These are phyloP conservation scores for Chlorociboria aeruginascens DNA, from an alignment of 495 filamentous ascomycete genomes.

Conservation along the genomic window DNA sequence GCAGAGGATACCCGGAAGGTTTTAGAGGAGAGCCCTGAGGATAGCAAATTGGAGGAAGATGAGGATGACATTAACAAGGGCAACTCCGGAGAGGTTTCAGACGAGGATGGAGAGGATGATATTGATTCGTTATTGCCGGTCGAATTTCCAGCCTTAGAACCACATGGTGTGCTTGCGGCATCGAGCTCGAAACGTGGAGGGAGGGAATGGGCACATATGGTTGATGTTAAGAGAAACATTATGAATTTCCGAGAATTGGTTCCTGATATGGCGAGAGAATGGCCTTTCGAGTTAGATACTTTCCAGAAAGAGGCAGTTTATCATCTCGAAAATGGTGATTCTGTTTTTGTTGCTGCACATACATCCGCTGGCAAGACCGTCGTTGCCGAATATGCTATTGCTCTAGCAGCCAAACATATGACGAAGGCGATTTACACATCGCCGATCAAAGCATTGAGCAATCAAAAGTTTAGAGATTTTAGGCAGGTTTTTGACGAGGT, in stretches of 20 bases:
- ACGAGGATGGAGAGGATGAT: constrained; percentile 58
- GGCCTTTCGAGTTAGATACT: constrained; percentile 94
- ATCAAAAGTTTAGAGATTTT: constrained; percentile 97
- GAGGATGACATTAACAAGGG: constrained; percentile 26
- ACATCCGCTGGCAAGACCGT: constrained; percentile 98
- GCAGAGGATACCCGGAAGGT: constrained; percentile 64
- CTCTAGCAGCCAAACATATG: constrained; percentile 92
- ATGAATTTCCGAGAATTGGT: constrained; percentile 86
- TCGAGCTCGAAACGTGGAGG: constrained; percentile 61
- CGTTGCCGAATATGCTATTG: constrained; percentile 95
- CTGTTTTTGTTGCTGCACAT: constrained; percentile 97
- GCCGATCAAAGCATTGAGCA: constrained; percentile 95
- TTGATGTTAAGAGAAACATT: constrained; percentile 84
- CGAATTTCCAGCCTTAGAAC: constrained; percentile 86
- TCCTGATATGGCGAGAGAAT: constrained; percentile 88
- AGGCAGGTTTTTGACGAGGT: constrained; percentile 82
- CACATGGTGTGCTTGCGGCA: constrained; percentile 61
- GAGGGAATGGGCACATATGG: constrained; percentile 94
- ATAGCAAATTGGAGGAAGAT: constrained; percentile 20
- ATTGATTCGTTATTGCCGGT: constrained; percentile 85
- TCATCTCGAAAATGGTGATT: constrained; percentile 91
- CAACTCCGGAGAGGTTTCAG: constrained; percentile 27
- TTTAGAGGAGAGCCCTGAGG: constrained; percentile 53
- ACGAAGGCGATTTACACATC: constrained; percentile 99
- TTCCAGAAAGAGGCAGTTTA: constrained; percentile 99